Conservation (phyloP, 495 filamentous ascomycete genomes). For the Talaromyces liani region DNA sequence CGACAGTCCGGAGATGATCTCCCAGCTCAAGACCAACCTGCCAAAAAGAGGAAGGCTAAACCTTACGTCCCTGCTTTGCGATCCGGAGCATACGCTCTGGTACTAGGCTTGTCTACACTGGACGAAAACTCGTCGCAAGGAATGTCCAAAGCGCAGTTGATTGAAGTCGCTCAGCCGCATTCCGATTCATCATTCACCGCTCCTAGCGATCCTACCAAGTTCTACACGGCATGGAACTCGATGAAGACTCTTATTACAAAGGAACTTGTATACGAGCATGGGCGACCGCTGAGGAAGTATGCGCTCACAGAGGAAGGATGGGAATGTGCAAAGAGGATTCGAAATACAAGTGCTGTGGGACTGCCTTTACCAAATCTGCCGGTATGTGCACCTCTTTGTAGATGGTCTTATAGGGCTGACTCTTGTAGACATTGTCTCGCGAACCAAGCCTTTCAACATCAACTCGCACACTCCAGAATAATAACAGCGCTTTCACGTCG, state of each 20-base stretch:
- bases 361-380: conserved; percentile 15
- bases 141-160: conserved; percentile 61
- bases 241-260: conserved; percentile 74
- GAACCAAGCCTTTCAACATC: neutral
- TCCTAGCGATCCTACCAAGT: conserved; percentile 58
- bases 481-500: neutral
- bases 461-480: neutral
- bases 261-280: conserved; percentile 66
- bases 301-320: conserved; percentile 70
- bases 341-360: conserved; percentile 28
- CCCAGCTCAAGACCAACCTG: conserved; percentile 25
- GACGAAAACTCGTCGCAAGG: conserved; percentile 47
- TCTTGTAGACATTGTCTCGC: neutral
- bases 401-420: neutral
- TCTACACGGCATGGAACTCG: conserved; percentile 77
- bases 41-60: conserved; percentile 63
- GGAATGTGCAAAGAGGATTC: conserved; percentile 66
- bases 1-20: conserved; percentile 37
- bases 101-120: conserved; percentile 57
- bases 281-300: conserved; percentile 62
- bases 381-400: conserved; percentile 9
- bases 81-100: conserved; percentile 67
- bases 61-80: conserved; percentile 65
- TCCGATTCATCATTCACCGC: conserved; percentile 71
- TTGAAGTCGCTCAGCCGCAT: conserved; percentile 62